A percentile compares a stretch with the other conserved stretches of the same genome.
Conservation (phyloP, 257 asterid species). For the Solanum medicagineum region DNA sequence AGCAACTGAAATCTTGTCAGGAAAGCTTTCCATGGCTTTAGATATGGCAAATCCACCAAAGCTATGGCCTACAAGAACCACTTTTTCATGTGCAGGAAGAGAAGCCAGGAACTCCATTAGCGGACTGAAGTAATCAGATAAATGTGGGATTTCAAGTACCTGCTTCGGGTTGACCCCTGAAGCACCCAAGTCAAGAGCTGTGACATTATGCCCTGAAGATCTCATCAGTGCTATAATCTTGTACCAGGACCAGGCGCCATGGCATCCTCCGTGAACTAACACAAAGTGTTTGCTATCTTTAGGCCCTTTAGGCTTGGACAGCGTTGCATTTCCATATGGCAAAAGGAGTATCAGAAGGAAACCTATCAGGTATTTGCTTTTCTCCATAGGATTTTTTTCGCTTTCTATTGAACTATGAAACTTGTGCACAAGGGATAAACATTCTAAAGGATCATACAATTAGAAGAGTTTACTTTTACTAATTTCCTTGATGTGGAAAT, state of each 20-base stretch:
- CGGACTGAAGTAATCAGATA: no score
- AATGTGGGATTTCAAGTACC: not conserved
- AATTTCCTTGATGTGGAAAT: not conserved
- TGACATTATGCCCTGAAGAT: slow-evolving; percentile 16
- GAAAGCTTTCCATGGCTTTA: no score
- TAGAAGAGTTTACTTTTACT: not conserved
- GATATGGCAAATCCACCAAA: no score
- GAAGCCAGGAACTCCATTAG: no score
- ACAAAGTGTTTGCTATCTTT: slow-evolving; percentile 11
- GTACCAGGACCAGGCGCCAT: slow-evolving; percentile 12
- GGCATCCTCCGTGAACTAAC: slow-evolving; percentile 22
- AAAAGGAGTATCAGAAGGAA: not conserved
- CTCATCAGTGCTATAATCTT: not conserved
- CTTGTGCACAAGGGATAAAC: not conserved
- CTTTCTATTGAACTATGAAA: not conserved
- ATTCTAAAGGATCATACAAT: not conserved
- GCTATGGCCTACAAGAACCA: no score
- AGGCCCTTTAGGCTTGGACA: not conserved
- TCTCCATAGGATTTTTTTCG: not conserved
- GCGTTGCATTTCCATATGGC: not conserved
- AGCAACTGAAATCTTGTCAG: no score
- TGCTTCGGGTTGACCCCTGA: slow-evolving; percentile 18
- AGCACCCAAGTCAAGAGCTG: slow-evolving; percentile 21
- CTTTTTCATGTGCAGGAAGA: no score
- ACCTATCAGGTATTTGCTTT: not conserved